Evolutionary conservation across 345 rosid species (phyloP).

Genomic region (Euphorbia pulcherrima): DNA sequence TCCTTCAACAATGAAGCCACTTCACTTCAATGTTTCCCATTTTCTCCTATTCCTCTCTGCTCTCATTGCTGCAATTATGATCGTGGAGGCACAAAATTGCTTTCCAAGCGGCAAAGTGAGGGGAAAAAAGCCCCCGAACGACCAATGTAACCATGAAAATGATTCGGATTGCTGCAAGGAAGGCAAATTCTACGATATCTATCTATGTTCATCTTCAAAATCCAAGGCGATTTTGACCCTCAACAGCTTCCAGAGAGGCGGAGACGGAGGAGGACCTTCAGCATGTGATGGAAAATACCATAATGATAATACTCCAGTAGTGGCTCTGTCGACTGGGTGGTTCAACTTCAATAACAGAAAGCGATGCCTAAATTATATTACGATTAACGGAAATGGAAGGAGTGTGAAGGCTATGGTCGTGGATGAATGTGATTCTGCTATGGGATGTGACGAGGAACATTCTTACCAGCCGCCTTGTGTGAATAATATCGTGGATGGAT

Average conservation of each 20-base stretch:
- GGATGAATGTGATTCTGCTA: conserved; percentile 13
- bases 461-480: conserved; percentile 9
- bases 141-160: neutral
- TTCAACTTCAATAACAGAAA: conserved; percentile 7
- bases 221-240: conserved; percentile 15
- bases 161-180: conserved; percentile 16
- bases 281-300: conserved; percentile 16
- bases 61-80: neutral
- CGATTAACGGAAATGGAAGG: conserved; percentile 6
- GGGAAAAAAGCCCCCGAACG: conserved; percentile 11
- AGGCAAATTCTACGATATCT: conserved; percentile 9
- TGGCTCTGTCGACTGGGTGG: conserved; percentile 16
- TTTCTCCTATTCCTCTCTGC: conserved; percentile 3
- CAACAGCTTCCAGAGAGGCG: conserved; percentile 11
- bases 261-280: conserved; percentile 10
- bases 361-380: conserved; percentile 5
- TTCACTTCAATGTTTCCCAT: neutral
- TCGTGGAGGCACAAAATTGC: conserved; percentile 16
- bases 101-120: conserved; percentile 7
- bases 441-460: conserved; percentile 11
- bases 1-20: conserved; percentile 14
- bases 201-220: conserved; percentile 9
- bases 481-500: conserved; percentile 14
- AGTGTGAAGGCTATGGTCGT: conserved; percentile 9
- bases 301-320: conserved; percentile 3